Base-by-base conservation (phyloP, 116 monocot species). In the Papilionanthe hybrid region DNA sequence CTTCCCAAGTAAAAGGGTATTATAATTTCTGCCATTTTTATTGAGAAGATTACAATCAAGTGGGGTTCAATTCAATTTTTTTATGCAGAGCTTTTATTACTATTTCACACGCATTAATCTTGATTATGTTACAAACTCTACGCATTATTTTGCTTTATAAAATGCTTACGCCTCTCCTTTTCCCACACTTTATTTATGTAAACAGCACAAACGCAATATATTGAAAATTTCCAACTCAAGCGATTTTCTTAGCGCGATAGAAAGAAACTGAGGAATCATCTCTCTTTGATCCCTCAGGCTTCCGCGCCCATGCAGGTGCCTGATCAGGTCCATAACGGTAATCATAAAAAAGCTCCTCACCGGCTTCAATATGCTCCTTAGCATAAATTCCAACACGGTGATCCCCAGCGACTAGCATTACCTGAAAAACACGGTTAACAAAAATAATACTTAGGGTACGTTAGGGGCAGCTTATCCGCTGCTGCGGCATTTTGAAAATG, bases 381-480 rank as follows among this genome's bases (percentile, higher is more conserved):
- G 99, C 95, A 82, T 90, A 99, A 53, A 99, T 99, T 15, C 99
- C 99, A 15, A 99, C 99, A 9, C 99, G 87, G 78, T 99, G 99
- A 87, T 99, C 99, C 23, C 99, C 99, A 43, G 99, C 95, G 25
- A 99, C 99, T 66, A 99, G 81, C 95, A 99, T 93, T 11, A 99
- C 91, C 99, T 99, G 82, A 77, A 84, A 69, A 63, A 23, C 23
- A 0, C 17, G 17, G 53, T 53, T 53, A 53, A 53, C 53, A 4
- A 53, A 53, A 53, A 18, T 4, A 3, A 53, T 17, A 53, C 53
- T 17, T n/a, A n/a, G n/a, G n/a, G n/a, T n/a, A n/a, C n/a, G n/a
- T n/a, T n/a, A n/a, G n/a, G n/a, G n/a, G n/a, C n/a, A n/a, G n/a
- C n/a, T n/a, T n/a, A n/a, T n/a, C n/a, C n/a, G n/a, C n/a, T n/a